Base-by-base conservation (phyloP, 192 early-diverging fungal species). In the Spizellomyces punctatus region DNA sequence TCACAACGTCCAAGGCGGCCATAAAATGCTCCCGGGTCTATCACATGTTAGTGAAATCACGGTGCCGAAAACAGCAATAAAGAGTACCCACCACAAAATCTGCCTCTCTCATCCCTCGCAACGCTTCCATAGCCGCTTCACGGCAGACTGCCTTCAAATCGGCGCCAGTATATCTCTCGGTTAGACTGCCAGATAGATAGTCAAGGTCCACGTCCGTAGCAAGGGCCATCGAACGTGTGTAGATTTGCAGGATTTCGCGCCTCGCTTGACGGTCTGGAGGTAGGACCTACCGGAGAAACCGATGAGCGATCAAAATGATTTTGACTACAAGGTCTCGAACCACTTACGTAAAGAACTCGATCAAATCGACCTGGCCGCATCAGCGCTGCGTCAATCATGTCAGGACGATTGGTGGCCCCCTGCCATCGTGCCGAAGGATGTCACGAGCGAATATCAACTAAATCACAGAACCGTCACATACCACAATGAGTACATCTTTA, bases 341-440 rank as follows among this genome's bases (percentile, higher is more conserved):
- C 41, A 58, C 68, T 27, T 46, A 85, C 85, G 59, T 95, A 91
- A 12, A 99, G 68, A 16, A 96, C 77, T 57, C 91, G 87, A 76
- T 99, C 97, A 72, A 99, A 88, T 44, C 97, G 80, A 8, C 94
- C 94, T 0, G 94, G 92, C 44, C 94, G 78, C 71, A 94, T 70
- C 12, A 96, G 64, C 8, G 94, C 94, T 8, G 91, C 95, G 67
- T 99, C 97, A 55, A 99, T 89, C 63, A 89, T 84, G 56, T 91
- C 84, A 0, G 95, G 90, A 55, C 91, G 81, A 74, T 96, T 99
- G 0, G 97, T 98, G 5, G 85, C 97, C 85, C 61, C 96, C 27
- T 36, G 27, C 27, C 27, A 36, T 36, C 27, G 27, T 36, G 27
- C 27, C 27, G 27, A 36, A 3, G 27, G 27, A 36, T 3, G 27